Evolutionary conservation across 441 rosid genomes (phyloP).

Genomic region (Hypseocharis bilobata): DNA sequence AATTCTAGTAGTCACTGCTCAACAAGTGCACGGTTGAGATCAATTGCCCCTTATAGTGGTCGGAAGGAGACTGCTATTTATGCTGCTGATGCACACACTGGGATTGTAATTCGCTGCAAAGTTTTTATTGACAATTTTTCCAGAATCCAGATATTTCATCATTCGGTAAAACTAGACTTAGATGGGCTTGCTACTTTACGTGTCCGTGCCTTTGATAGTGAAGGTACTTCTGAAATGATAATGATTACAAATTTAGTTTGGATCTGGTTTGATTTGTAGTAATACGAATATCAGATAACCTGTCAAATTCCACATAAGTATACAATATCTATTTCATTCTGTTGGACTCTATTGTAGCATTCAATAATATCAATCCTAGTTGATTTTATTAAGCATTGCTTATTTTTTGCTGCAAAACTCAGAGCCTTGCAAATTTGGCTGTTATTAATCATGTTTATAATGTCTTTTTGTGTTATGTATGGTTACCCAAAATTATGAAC

Average conservation of each 20-base stretch:
- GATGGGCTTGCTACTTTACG: slow-evolving; percentile 93
- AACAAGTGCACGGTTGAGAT: slow-evolving; percentile 68
- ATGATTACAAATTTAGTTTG: slow-evolving; percentile 1
- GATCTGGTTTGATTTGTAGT: background rate
- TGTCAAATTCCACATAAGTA: background rate
- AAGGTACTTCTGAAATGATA: slow-evolving; percentile 43
- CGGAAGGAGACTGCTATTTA: slow-evolving; percentile 90
- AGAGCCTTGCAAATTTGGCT: slow-evolving; percentile 2
- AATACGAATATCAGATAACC: too few species aligned
- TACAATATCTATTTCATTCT: background rate
- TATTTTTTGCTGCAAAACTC: background rate
- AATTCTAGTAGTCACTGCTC: slow-evolving; percentile 72
- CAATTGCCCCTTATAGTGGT: slow-evolving; percentile 64
- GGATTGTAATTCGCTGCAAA: slow-evolving; percentile 88
- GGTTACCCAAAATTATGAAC: too few species aligned
- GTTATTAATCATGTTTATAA: background rate
- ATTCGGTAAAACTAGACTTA: slow-evolving; percentile 80
- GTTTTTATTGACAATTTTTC: slow-evolving; percentile 85
- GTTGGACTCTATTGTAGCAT: background rate
- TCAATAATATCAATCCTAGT: background rate
- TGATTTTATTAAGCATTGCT: slow-evolving; percentile 1
- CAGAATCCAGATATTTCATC: slow-evolving; percentile 87
- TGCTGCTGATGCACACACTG: slow-evolving; percentile 71
- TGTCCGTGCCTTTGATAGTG: slow-evolving; percentile 71
- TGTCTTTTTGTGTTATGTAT: background rate